Evolutionary conservation across 371 early-diverging fungal species (phyloP).

Genomic region (Actinomortierella ambigua): DNA sequence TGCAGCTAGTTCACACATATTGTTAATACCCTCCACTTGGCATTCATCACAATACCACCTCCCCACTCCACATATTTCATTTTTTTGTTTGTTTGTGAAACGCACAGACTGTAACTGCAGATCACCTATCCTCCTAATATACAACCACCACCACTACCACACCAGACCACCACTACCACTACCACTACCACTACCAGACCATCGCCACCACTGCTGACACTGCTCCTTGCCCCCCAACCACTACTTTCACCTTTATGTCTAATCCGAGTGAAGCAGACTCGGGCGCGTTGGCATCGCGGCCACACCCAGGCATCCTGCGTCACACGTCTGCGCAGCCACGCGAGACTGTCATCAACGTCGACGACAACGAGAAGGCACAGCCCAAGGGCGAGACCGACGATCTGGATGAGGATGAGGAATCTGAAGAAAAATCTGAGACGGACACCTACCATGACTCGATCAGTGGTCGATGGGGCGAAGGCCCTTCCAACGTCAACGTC

Average conservation of each 20-base stretch:
- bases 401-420: slow-evolving; percentile 15
- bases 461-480: slow-evolving; percentile 36
- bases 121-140: no score
- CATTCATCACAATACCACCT: no score
- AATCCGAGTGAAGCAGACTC: slow-evolving; percentile 17
- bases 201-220: no score
- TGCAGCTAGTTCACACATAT: no score
- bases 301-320: slow-evolving; percentile 29
- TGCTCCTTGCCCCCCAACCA: no score
- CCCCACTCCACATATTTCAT: no score
- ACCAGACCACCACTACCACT: no score
- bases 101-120: no score
- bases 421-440: slow-evolving; percentile 12
- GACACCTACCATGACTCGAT: slow-evolving; percentile 32
- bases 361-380: slow-evolving; percentile 19
- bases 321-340: slow-evolving; percentile 13
- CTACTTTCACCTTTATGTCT: slow-evolving; percentile 16
- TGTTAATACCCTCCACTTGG: no score
- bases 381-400: slow-evolving; percentile 17
- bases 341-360: slow-evolving; percentile 13
- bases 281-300: slow-evolving; percentile 14
- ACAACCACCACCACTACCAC: no score
- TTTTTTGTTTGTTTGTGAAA: no score
- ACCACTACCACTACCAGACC: no score
- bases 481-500: slow-evolving; percentile 28